Evolutionary conservation across 495 filamentous ascomycete genomes (phyloP), one percentile per base, ranked within the genome.

Genomic region (Aspergillus egyptiacus): DNA sequence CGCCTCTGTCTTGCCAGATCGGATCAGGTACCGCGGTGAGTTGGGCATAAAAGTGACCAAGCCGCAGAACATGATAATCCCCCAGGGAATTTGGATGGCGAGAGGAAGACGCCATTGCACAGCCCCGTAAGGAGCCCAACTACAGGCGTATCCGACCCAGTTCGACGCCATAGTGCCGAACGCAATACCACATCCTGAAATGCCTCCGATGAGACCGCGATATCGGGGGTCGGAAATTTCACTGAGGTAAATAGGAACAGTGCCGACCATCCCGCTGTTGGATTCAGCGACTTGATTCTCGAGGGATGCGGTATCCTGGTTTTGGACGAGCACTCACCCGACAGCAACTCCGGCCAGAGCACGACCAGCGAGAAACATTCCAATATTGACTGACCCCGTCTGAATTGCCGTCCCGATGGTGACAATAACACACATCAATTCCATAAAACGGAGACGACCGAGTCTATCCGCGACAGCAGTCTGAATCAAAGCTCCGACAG

Each of bases 381-480:
- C 77, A 35, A 80, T 77, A 39, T 78, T 82, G 28, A 80, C 63
- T 7, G 76, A 70, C 7, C 74, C 77, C 0, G 78, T 79, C 49
- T 80, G 77, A 51, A 81, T 76, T 19, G 66, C 57, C 2, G 71
- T 76, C 28, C 77, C 79, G 34, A 81, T 71, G 1, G 77, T 81
- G 19, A 82, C 77, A 34, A 82, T 60, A 11, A 79, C 50, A 52
- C 76, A 79, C 63, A 76, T 69, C 37, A 79, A 36, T 50, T 79
- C 73, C 78, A 82, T 82, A 55, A 80, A 79, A 0, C 75, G 70
- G 33, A 78, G 75, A 28, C 78, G 75, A 24, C 78, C 78, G 7
- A 82, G 70, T 56, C 56, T 72, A 48, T 82, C 78, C 17, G 70
- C 78, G 37, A 80, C 60, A 14, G 74, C 66, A 6, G 71, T 79